Base-by-base conservation (phyloP, 139 green algal species). In the Chlorella vulgaris region DNA sequence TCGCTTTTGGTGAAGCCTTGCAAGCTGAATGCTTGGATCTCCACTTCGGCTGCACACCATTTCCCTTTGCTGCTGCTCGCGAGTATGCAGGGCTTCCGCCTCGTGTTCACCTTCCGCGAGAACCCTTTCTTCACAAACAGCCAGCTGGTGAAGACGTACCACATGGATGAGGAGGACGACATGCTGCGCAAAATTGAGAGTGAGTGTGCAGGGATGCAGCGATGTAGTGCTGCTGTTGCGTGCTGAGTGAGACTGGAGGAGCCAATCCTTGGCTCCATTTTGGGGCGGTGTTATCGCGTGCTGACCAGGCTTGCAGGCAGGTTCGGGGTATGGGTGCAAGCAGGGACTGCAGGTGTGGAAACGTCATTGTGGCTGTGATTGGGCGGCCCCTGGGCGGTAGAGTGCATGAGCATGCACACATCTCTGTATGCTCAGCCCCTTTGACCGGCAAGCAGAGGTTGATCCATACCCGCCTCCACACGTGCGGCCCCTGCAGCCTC, bases 71-170 rank as follows among this genome's bases (percentile, higher is more conserved):
- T n/a, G n/a, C n/a, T n/a, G n/a, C n/a, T n/a, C n/a, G n/a, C n/a
- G n/a, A n/a, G n/a, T 13, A 42, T 76, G 74, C 75, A 87, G 68
- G 91, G 92, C 62, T 96, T 96, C 83, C 79, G 77, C 29, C 78
- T 96, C 26, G 76, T 78, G 35, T 96, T 96, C 67, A 51, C 67
- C 51, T 98, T 98, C 79, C 55, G 61, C 10, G 76, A 91, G 42
- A 99, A 99, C 89, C 90, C 92, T n/a, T 98, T 91, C 91, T 98
- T 99, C 85, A 91, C 91, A 69, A 92, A 94, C 83, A 47, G 78
- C 69, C 86, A 91, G 74, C 86, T 88, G 22, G 40, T 36, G 10
- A 79, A 83, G 69, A 69, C 51, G 7, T 96, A 95, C 80, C 55
- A 83, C 62, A 88, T 95, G 86, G 70, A 82, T 2, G 89, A 95